A percentile compares a stretch with the other conserved stretches of the same genome.
These are phyloP conservation scores for Fusarium fracticaudum DNA, from an alignment of 2,329 filamentous ascomycete genomes.

Conservation along the genomic window DNA sequence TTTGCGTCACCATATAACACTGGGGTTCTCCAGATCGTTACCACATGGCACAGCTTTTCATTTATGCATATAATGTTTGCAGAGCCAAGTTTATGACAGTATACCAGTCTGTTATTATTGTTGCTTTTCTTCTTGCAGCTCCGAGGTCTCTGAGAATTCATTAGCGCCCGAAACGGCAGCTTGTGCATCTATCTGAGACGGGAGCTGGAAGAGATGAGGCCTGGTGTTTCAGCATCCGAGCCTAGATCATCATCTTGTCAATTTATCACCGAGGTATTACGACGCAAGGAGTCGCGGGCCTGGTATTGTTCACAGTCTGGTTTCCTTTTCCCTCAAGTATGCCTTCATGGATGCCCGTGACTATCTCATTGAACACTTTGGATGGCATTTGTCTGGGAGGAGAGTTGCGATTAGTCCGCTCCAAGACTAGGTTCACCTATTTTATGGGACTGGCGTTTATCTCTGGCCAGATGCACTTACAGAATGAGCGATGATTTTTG, in stretches of 20 bases:
- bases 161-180: neutral
- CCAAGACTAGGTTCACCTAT: neutral
- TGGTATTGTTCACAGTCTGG: neutral
- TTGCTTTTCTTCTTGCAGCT: neutral
- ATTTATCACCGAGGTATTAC: neutral
- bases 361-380: neutral
- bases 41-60: neutral
- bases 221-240: neutral
- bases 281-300: neutral
- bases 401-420: slow-evolving; percentile 2
- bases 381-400: slow-evolving; percentile 3
- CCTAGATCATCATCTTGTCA: neutral
- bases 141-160: neutral
- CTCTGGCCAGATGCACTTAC: neutral
- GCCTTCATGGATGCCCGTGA: neutral
- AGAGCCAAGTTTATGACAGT: slow-evolving; percentile 8
- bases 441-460: slow-evolving; percentile 25
- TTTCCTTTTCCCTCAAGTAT: neutral
- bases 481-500: neutral
- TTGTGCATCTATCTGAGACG: neutral
- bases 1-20: neutral
- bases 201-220: neutral
- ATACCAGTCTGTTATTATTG: slow-evolving; percentile 23
- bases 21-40: neutral
- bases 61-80: slow-evolving; percentile 14